Evolutionary conservation across 208 protist genomes (phyloP).

Genomic region (Phytomonas serpens): DNA sequence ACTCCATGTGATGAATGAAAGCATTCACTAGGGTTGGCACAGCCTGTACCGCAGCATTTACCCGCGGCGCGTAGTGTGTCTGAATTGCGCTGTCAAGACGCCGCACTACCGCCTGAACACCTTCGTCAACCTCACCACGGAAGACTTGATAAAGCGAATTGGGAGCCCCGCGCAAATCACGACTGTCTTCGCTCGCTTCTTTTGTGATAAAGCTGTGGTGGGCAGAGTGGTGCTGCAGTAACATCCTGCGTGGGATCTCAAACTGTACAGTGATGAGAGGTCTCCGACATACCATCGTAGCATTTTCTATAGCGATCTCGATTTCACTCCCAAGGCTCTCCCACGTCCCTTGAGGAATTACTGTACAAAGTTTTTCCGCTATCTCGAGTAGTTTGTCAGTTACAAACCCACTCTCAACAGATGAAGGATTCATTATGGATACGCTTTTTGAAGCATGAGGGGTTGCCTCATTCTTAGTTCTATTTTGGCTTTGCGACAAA

Average conservation of each 20-base stretch:
- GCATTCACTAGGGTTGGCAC: slow-evolving; percentile 77
- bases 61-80: slow-evolving; percentile 68
- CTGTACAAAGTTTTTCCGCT: slow-evolving; percentile 42
- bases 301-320: slow-evolving; percentile 59
- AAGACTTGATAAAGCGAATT: slow-evolving; percentile 60
- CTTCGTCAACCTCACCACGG: slow-evolving; percentile 64
- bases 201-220: slow-evolving; percentile 60
- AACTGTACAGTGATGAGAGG: slow-evolving; percentile 62
- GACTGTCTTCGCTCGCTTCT: slow-evolving; percentile 84
- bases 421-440: neutral
- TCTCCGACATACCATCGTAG: slow-evolving; percentile 28
- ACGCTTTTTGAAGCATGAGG: neutral
- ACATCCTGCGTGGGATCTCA: slow-evolving; percentile 46
- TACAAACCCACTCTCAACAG: slow-evolving; percentile 16
- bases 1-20: slow-evolving; percentile 46
- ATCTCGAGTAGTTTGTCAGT: slow-evolving; percentile 55
- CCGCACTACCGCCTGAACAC: slow-evolving; percentile 65
- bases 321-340: slow-evolving; percentile 71
- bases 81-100: slow-evolving; percentile 30
- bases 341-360: slow-evolving; percentile 65
- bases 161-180: slow-evolving; percentile 55
- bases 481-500: neutral
- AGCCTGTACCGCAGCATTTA: slow-evolving; percentile 72
- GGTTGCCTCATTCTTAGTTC: neutral
- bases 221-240: slow-evolving; percentile 48